Percentiles rank a stretch among this genome's conserved stretches.
These are phyloP conservation scores for Salvia splendens DNA, from an alignment of 257 asterid genomes.

Conservation along the genomic window DNA sequence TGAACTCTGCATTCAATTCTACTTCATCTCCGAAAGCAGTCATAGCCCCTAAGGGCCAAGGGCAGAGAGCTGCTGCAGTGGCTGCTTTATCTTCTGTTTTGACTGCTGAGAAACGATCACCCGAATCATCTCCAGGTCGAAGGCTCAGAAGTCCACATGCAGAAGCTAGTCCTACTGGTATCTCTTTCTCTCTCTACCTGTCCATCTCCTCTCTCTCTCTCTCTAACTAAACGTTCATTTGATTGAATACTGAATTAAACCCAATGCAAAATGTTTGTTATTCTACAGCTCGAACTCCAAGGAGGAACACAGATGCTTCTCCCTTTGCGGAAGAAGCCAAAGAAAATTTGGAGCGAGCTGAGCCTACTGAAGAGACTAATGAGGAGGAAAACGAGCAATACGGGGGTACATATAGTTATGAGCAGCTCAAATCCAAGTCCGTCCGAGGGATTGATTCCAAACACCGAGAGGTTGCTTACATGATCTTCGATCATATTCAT, in stretches of 20 bases:
- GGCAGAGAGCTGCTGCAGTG: slow-evolving; percentile 93
- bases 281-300: slow-evolving; percentile 48
- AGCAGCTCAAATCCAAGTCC: slow-evolving; percentile 75
- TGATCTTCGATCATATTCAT: neutral
- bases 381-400: slow-evolving; percentile 49
- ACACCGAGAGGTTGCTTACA: slow-evolving; percentile 69
- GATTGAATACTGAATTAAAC: too few species aligned
- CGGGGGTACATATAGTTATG: slow-evolving; percentile 52
- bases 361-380: slow-evolving; percentile 46
- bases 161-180: slow-evolving; percentile 66
- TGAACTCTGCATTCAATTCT: slow-evolving; percentile 84
- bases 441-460: slow-evolving; percentile 71
- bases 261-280: neutral
- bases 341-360: slow-evolving; percentile 44
- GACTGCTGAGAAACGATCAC: slow-evolving; percentile 72
- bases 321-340: slow-evolving; percentile 42
- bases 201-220: too few species aligned
- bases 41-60: slow-evolving; percentile 57
- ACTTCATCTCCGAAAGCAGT: slow-evolving; percentile 50
- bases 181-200: neutral
- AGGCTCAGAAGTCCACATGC: slow-evolving; percentile 56
- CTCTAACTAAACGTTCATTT: neutral
- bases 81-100: slow-evolving; percentile 88
- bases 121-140: slow-evolving; percentile 66
- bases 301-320: slow-evolving; percentile 41